Conservation (phyloP, 495 filamentous ascomycete genomes). For the Lichenothelia convexa region DNA sequence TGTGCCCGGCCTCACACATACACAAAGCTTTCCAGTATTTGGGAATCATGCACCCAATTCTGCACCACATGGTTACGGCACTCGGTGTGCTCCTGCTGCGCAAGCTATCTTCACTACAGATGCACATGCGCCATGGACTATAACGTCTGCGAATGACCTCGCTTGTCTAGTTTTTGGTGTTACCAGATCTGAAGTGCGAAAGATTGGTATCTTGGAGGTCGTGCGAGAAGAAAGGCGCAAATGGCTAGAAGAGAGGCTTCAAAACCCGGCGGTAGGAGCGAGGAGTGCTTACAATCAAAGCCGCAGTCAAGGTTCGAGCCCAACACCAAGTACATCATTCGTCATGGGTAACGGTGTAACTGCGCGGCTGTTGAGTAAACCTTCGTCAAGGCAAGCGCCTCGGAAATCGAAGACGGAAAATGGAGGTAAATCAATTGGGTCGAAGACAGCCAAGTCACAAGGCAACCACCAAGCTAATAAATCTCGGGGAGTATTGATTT, state of each 20-base stretch:
- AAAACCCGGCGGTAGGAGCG: constrained; percentile 34
- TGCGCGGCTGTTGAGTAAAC: constrained; percentile 71
- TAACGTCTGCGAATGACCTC: constrained; percentile 89
- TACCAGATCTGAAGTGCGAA: constrained; percentile 80
- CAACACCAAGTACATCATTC: constrained; percentile 29
- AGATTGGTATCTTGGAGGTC: constrained; percentile 87
- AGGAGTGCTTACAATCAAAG: constrained; percentile 19
- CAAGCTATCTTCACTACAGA: constrained; percentile 96
- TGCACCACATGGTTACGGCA: constrained; percentile 48
- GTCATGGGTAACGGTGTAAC: constrained; percentile 65
- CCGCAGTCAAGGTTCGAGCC: constrained; percentile 26
- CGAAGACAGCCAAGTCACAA: too few relatives aligned
- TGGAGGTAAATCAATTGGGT: constrained; percentile 49
- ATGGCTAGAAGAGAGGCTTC: constrained; percentile 81
- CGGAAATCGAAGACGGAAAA: constrained; percentile 51
- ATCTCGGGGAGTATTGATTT: constrained; percentile 79
- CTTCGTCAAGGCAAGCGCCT: constrained; percentile 48
- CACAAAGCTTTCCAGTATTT: constrained; percentile 3
- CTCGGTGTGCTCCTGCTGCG: constrained; percentile 73
- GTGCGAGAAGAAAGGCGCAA: constrained; percentile 69
- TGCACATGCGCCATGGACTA: constrained; percentile 76
- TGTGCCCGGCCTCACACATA: constrained; percentile 16
- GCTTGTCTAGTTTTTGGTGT: constrained; percentile 93
- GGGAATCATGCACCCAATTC: constrained; percentile 6
- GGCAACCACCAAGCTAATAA: constrained; percentile 44